Base-by-base conservation (phyloP, 1,284 basidiomycete species). In the Apiotrichum sp. region DNA sequence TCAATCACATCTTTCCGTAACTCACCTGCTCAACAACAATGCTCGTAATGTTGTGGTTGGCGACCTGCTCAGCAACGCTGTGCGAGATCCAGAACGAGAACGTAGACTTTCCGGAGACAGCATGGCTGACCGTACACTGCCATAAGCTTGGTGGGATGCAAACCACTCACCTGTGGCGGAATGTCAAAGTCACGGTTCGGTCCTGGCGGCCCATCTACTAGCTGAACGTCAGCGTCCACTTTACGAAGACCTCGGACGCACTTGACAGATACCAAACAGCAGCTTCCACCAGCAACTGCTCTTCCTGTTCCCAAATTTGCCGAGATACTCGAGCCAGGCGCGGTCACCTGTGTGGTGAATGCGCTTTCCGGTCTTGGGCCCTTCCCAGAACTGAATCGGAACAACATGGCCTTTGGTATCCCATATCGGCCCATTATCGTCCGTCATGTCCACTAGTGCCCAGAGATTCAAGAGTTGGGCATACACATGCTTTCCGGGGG, bases 361-460 rank as follows among this genome's bases (percentile, higher is more conserved):
- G 33, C 54, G 62, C 7, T 58, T 33, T 2, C 64, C 54, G 6
- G 31, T 41, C 13, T 64, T 52, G 6, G 66, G 63, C 4, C 62
- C 62, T 29, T 60, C 50, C 68, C 70, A 75, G 50, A 67, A 76
- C 16, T 67, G 65, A n/a, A 65, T 61, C 3, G 68, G 58, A 2
- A 72, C 63, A 29, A 74, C 68, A 6, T 60, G 63, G 4, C 59
- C 62, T 52, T 67, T 63, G 5, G 72, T 71, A 58, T 75, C 71
- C 74, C 74, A 76, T 7, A 73, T 62, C 2, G 71, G 56, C 2
- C 74, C 74, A 1, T 61, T 41, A 52, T 73, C 71, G 52, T 73
- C 71, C 10, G 72, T 72, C 6, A 64, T 49, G 50, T 76, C 74
- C 48, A 70, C 63, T 8, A 76, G 61, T 29, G 63, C 60, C 67